Base-by-base conservation (phyloP, 2,329 filamentous ascomycete genomes). In the Cercospora sp. region DNA sequence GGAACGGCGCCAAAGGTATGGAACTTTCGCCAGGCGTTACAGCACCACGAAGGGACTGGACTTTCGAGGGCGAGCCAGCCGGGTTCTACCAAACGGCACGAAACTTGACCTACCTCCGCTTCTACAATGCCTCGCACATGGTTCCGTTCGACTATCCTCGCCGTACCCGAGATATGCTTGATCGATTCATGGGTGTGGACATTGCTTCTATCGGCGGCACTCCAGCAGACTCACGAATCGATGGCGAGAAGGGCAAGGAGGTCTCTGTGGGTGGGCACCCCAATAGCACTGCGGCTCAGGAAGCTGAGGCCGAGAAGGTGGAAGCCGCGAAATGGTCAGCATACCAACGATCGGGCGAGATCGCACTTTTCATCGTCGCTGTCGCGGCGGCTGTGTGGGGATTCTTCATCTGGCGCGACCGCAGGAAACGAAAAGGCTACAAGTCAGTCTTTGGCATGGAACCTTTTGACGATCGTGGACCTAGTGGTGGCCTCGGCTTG, bases 41-140 rank as follows among this genome's bases (percentile, higher is more conserved):
- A 88, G 94, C 95, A 3, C 94, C 94, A n/a, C 91, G 93, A 18
- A 90, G 90, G 49, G 90, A 97, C 75, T 99, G 95, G 96, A 91
- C 89, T 0, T 97, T 98, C 73, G 95, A 98, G 80, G 92, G 90
- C 69, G 88, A 97, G 74, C 82, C 88, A 1, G 94, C 94, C 3
- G 95, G 95, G 26, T 92, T 96, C 77, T 99, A 94, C 85, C 96
- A 99, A 80, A 88, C 93, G 78, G 94, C 95, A 1, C 89, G 96
- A 72, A 99, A 99, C 81, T 82, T 99, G 69, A 97, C 95, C 0
- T 99, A 99, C 77, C 90, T 99, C 34, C 85, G 96, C 49, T 97
- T 98, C 81, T 92, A 97, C 84, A 97, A 99, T 79, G 89, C 93
- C 16, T 97, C 92, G 61, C 95, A 99, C 80, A 99, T 99, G 95